A percentile compares a stretch with the other conserved stretches of the same genome.
phyloP scores from a whole-genome alignment of 345 rosid species.

The Eucalyptus globulus region DNA sequence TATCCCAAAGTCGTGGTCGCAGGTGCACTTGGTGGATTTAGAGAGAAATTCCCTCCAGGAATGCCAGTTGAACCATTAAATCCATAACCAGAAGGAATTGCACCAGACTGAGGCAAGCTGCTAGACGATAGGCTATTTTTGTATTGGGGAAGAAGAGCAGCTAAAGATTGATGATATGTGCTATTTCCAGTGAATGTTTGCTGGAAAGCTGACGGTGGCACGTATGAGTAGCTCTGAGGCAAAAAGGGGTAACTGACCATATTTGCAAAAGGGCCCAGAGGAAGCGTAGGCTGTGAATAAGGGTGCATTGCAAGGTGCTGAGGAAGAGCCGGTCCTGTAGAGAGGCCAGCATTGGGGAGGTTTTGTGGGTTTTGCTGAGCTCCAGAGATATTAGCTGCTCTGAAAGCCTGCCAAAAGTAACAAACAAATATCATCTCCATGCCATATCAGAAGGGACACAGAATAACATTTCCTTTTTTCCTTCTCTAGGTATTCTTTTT shows the following conservation, averaged over 20 bases:
- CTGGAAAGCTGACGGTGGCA: constrained; percentile 83
- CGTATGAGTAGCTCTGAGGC: constrained; percentile 86
- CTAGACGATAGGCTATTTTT: constrained; percentile 68
- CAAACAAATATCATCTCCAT: not conserved
- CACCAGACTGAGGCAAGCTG: constrained; percentile 82
- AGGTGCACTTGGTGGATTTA: constrained; percentile 54
- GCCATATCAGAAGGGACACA: not conserved
- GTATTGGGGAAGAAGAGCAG: constrained; percentile 82
- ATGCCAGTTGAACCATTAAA: constrained; percentile 63
- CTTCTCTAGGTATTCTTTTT: not conserved
- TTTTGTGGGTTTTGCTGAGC: constrained; percentile 60
- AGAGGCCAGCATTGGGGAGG: constrained; percentile 41
- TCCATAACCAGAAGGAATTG: constrained; percentile 79
- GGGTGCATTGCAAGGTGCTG: constrained; percentile 92
- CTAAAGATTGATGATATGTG: constrained; percentile 79
- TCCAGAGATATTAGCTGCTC: constrained; percentile 52
- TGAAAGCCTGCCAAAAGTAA: constrained; percentile 34
- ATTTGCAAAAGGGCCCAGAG: constrained; percentile 74
- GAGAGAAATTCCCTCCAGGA: constrained; percentile 66
- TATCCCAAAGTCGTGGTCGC: constrained; percentile 54
- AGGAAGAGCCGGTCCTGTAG: constrained; percentile 70
- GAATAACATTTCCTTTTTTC: not conserved
- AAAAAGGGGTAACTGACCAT: constrained; percentile 81
- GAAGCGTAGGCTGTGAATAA: constrained; percentile 80
- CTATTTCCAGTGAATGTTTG: constrained; percentile 75